phyloP scores from a whole-genome alignment of 495 filamentous ascomycete species.

The Hypoxylon subgilvum region DNA sequence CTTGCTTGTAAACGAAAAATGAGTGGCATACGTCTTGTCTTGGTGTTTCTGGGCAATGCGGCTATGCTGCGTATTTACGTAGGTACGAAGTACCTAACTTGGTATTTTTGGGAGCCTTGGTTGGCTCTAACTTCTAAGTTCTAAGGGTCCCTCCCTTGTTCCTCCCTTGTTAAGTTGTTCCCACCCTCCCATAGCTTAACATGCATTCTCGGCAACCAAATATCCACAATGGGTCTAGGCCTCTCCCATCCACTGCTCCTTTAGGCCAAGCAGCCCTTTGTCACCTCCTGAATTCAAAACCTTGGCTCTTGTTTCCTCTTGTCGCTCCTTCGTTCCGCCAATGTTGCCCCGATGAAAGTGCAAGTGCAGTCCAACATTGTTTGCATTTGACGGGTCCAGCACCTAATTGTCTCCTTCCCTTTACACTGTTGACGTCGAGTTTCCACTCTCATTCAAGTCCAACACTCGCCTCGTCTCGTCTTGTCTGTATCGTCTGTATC shows the following conservation, averaged over 20 bases:
- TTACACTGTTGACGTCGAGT: slow-evolving; percentile 33
- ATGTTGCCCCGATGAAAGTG: background rate
- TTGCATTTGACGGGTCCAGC: slow-evolving; percentile 1
- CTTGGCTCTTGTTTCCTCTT: slow-evolving; percentile 20
- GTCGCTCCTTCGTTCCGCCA: background rate
- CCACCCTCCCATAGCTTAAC: background rate
- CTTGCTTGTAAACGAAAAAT: slow-evolving; percentile 4
- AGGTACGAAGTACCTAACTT: background rate
- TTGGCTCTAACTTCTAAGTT: background rate
- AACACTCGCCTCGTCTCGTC: no score
- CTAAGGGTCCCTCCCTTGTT: background rate
- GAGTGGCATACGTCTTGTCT: slow-evolving; percentile 5
- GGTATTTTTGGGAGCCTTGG: background rate
- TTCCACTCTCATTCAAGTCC: slow-evolving; percentile 37
- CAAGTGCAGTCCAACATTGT: slow-evolving; percentile 4
- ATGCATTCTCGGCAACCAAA: slow-evolving; percentile 12
- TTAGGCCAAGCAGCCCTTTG: slow-evolving; percentile 16
- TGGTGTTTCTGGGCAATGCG: slow-evolving; percentile 33
- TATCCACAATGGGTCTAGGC: slow-evolving; percentile 35
- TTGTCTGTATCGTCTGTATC: no score
- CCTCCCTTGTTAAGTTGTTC: background rate
- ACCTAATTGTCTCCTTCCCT: slow-evolving; percentile 14
- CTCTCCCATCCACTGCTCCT: slow-evolving; percentile 6
- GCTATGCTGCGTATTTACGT: slow-evolving; percentile 22
- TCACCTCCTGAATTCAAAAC: slow-evolving; percentile 33